Base-by-base conservation (phyloP, 2,329 filamentous ascomycete genomes). In the Celoporthe dispersa region DNA sequence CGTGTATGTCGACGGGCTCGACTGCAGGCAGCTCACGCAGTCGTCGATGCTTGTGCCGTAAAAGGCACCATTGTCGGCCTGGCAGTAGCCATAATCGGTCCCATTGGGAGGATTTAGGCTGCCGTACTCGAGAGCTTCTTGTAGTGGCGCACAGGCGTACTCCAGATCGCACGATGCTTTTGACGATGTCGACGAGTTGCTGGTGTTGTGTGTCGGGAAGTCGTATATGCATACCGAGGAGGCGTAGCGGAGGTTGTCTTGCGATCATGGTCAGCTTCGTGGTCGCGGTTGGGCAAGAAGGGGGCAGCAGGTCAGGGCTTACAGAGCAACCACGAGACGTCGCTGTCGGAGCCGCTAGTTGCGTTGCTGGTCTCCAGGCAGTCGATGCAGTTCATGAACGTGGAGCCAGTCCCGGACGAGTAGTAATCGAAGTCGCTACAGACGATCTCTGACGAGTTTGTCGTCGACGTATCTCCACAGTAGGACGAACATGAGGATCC, bases 181-280 rank as follows among this genome's bases (percentile, higher is more conserved):
- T n/a, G 59, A 37, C 11, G 59, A 31, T 0, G 80, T 79, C 0
- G 83, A 83, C 0, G 83, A 83, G 51, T 25, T 70, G 14, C 75
- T 73, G 1, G 76, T 76, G 0, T 78, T 76, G 0, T 76, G 73
- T 0, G 75, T 73, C 0, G 79, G 79, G 1, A 78, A 79, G 1
- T 79, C 74, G 31, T 79, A 87, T 1, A 87, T 76, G 66, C 85
- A 87, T 0, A 82, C 80, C 39, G 83, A 81, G 4, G 86, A 76
- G 0, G 84, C 76, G 62, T 84, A 87, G 51, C 85, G 80, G 0
- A 87, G 48, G 62, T 87, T 87, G 71, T 87, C 85, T 86, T 61
- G 33, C 4, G 9, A 44, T 12, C 22, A 22, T 22, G 74, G 76
- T 73, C 77, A 77, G 69, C 55, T 37, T 61, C 11, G n/a, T 22